Percentiles rank a stretch among this genome's conserved stretches.
These are phyloP conservation scores for Penicillium maclennaniae DNA, from an alignment of 495 filamentous ascomycete genomes.

Conservation along the genomic window DNA sequence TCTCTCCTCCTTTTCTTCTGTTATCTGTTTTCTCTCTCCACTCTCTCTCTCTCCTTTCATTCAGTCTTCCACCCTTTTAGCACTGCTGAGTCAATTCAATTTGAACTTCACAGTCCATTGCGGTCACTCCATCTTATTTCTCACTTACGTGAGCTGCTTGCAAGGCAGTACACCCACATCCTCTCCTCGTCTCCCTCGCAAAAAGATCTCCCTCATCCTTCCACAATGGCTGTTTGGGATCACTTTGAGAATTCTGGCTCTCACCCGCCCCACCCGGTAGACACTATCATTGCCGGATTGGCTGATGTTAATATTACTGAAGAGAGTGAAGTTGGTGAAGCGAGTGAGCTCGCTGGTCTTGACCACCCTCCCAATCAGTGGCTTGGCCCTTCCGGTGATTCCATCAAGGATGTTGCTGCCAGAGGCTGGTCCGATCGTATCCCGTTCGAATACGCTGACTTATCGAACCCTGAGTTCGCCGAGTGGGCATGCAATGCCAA, in stretches of 20 bases:
- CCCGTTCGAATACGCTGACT: constrained; percentile 53
- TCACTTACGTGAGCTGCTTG: not conserved
- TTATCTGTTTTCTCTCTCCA: constrained; percentile 7
- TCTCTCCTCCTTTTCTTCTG: not conserved
- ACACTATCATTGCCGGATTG: no score
- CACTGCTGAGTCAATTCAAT: not conserved
- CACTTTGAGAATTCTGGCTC: not conserved
- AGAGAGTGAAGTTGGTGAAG: no score
- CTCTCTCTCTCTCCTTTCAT: no score
- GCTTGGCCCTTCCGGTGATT: constrained; percentile 1
- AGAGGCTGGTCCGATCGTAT: constrained; percentile 51
- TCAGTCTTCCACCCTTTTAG: not conserved
- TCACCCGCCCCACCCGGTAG: not conserved
- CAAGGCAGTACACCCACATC: not conserved
- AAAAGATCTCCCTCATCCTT: not conserved
- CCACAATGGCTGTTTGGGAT: not conserved
- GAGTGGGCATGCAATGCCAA: constrained; percentile 55
- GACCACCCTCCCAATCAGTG: constrained; percentile 14
- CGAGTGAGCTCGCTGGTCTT: constrained; percentile 14
- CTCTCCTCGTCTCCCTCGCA: not conserved
- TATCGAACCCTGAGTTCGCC: constrained; percentile 28
- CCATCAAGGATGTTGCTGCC: not conserved
- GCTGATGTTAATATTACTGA: not conserved
- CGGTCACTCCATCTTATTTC: no score
- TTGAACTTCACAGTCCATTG: no score